A percentile compares a stretch with the other conserved stretches of the same genome.
Conservation (phyloP, 2,329 filamentous ascomycete species). For the Calcarisporium arbuscula region DNA sequence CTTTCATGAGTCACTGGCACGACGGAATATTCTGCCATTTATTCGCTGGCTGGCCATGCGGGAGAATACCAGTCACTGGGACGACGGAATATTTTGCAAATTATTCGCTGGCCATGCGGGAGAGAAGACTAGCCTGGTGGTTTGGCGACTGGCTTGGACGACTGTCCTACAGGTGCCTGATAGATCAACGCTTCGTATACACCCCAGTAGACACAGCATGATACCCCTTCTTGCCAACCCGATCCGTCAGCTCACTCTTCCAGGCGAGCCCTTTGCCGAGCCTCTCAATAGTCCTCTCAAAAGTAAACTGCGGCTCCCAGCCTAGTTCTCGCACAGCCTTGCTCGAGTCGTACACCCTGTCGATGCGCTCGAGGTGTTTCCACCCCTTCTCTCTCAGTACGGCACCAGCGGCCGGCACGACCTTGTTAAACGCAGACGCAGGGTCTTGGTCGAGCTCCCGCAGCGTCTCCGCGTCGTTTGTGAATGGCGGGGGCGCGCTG, state of each 20-base stretch:
- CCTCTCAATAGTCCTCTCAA: constrained; percentile 26
- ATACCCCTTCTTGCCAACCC: constrained; percentile 38
- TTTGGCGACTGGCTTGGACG: too few relatives aligned
- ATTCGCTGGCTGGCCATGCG: too few relatives aligned
- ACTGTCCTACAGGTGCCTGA: too few relatives aligned
- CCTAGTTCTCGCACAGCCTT: constrained; percentile 33
- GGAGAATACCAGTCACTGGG: too few relatives aligned
- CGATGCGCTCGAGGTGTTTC: constrained; percentile 30
- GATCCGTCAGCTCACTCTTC: constrained; percentile 30
- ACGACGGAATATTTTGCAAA: too few relatives aligned
- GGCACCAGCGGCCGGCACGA: constrained; percentile 18
- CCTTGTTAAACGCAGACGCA: constrained; percentile 19
- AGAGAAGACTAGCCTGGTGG: too few relatives aligned
- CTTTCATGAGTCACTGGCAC: too few relatives aligned
- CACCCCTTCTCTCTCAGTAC: constrained; percentile 28
- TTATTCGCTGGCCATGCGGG: too few relatives aligned
- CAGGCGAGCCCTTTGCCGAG: constrained; percentile 27
- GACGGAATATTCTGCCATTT: too few relatives aligned
- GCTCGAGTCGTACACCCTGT: constrained; percentile 39
- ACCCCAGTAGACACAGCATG: constrained; percentile 35
- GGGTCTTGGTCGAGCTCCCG: constrained; percentile 26
- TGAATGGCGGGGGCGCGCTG: constrained; percentile 36
- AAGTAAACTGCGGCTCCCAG: constrained; percentile 36
- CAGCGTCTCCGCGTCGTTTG: constrained; percentile 22
- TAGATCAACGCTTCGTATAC: constrained; percentile 32